These are phyloP conservation scores for Gaillardinia entomophila DNA, from an alignment of 805 yeast species.

Conservation along the genomic window DNA sequence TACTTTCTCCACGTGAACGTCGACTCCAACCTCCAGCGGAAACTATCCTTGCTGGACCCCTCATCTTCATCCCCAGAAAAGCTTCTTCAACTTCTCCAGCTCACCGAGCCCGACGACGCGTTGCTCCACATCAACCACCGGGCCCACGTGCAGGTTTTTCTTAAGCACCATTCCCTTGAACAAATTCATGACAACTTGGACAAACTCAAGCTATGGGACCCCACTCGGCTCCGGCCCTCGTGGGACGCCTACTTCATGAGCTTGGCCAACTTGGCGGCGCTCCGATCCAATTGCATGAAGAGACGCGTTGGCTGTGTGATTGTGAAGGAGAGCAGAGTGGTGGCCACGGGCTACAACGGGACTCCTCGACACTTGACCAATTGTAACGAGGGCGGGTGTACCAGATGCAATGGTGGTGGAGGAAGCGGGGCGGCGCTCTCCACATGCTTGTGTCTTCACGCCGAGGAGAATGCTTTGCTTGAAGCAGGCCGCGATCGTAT, in stretches of 20 bases:
- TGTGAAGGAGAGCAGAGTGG: slow-evolving; percentile 76
- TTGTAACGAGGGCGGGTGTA: slow-evolving; percentile 95
- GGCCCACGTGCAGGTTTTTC: slow-evolving; percentile 41
- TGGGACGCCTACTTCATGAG: slow-evolving; percentile 98
- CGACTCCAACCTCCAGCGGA: slow-evolving; percentile 55
- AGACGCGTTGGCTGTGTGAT: slow-evolving; percentile 95
- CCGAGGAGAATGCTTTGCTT: slow-evolving; percentile 92
- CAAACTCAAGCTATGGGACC: slow-evolving; percentile 30
- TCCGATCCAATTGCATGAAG: slow-evolving; percentile 94
- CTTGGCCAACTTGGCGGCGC: slow-evolving; percentile 87
- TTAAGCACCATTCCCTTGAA: slow-evolving; percentile 30
- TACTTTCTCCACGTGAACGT: slow-evolving; percentile 75
- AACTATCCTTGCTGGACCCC: slow-evolving; percentile 20
- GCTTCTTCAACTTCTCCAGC: slow-evolving; percentile 21
- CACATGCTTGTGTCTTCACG: slow-evolving; percentile 92
- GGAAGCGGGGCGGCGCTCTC: slow-evolving; percentile 59
- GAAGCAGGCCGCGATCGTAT: slow-evolving; percentile 92
- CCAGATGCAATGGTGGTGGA: slow-evolving; percentile 73
- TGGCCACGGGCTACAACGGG: slow-evolving; percentile 97
- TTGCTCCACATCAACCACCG: slow-evolving; percentile 54
- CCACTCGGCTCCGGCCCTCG: slow-evolving; percentile 66
- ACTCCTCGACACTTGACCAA: slow-evolving; percentile 85
- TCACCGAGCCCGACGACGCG: slow-evolving; percentile 36
- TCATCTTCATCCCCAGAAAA: neutral
- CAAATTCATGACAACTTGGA: slow-evolving; percentile 34